Conservation (phyloP, 371 early-diverging fungal genomes). For the Mucor racemosus region DNA sequence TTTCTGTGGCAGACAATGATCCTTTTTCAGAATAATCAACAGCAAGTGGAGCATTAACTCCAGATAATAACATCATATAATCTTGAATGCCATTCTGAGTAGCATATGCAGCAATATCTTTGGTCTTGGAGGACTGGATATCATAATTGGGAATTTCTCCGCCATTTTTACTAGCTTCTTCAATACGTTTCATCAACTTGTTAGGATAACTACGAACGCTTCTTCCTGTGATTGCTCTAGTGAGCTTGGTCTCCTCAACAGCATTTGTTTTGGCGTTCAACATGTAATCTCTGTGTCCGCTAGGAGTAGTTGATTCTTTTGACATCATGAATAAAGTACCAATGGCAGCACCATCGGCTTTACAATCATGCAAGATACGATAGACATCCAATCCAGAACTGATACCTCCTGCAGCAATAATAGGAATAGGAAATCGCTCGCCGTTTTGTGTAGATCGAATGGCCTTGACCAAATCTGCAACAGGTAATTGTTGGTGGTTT, state of each 20-base stretch:
- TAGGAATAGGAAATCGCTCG: constrained; percentile 20
- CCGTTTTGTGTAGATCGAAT: constrained; percentile 7
- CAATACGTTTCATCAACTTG: constrained; percentile 37
- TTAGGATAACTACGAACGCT: constrained; percentile 45
- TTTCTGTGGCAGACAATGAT: constrained; percentile 33
- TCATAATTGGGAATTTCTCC: constrained; percentile 38
- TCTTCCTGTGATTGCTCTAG: constrained; percentile 40
- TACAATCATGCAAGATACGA: constrained; percentile 18
- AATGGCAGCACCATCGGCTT: constrained; percentile 44
- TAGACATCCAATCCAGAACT: constrained; percentile 32
- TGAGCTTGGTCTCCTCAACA: constrained; percentile 29
- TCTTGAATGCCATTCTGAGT: constrained; percentile 28
- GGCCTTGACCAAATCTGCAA: constrained; percentile 20
- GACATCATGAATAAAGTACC: constrained; percentile 52
- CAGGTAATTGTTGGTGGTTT: constrained; percentile 23
- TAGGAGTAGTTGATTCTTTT: constrained; percentile 35
- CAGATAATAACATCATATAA: constrained; percentile 43
- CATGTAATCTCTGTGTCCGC: constrained; percentile 33
- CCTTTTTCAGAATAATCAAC: constrained; percentile 43
- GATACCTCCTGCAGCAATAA: constrained; percentile 54
- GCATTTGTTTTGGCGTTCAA: constrained; percentile 13
- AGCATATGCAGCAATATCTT: constrained; percentile 43
- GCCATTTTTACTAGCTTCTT: constrained; percentile 4
- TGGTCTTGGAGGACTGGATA: constrained; percentile 48
- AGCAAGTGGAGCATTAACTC: constrained; percentile 30